Percentiles rank a stretch among this genome's conserved stretches.
Evolutionary conservation across 176 grass and related monocot genomes (phyloP).

Genomic region (Carex cristatella): DNA sequence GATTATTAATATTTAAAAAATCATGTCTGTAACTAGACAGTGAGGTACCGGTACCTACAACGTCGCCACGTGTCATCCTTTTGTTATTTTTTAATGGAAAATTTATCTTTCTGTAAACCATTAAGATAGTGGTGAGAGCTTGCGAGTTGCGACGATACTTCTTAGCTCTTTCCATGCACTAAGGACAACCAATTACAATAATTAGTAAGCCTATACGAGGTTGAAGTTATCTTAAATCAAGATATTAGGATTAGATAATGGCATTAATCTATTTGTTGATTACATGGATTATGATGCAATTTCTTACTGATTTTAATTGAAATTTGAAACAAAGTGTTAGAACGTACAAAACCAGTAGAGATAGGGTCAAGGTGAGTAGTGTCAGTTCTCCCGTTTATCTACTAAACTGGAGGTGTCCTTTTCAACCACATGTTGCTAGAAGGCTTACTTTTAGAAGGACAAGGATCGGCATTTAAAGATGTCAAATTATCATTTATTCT

Average conservation of each 20-base stretch:
- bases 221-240: not conserved
- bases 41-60: not conserved
- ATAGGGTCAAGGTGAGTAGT: not conserved
- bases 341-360: not conserved
- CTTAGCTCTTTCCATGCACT: constrained; percentile 5
- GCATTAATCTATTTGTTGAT: not conserved
- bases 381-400: not conserved
- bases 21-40: not conserved
- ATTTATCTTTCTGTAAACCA: not conserved
- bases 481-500: too few species aligned
- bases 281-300: not conserved
- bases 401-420: not conserved
- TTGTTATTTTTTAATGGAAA: not conserved
- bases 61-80: not conserved
- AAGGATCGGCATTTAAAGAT: too few species aligned
- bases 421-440: not conserved
- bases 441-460: too few species aligned
- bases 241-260: not conserved
- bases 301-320: not conserved
- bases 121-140: not conserved
- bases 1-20: not conserved
- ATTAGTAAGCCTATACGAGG: not conserved
- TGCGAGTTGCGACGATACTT: constrained; percentile 5
- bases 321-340: not conserved
- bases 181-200: not conserved